These are phyloP conservation scores for Acmispon strigosus DNA, from an alignment of 306 rosid genomes.

Conservation along the genomic window DNA sequence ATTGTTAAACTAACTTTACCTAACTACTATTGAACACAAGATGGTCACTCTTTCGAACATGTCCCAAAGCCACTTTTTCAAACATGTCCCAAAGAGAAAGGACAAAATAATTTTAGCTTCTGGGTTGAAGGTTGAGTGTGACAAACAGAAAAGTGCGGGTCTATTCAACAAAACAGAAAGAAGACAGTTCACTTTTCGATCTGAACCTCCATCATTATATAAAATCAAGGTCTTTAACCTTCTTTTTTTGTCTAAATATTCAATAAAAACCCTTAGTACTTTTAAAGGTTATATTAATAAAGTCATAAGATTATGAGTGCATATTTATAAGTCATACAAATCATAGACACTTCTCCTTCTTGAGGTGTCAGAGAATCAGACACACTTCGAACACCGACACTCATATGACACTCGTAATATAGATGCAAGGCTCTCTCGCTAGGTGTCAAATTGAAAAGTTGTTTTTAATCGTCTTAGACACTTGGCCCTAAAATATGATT, in stretches of 20 bases:
- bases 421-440: too few species aligned
- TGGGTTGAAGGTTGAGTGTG: neutral
- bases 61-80: neutral
- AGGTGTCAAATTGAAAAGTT: too few species aligned
- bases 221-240: neutral
- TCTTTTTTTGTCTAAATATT: neutral
- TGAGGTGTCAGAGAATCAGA: too few species aligned
- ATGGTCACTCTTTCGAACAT: neutral
- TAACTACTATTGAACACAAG: neutral
- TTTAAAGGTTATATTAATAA: neutral
- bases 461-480: too few species aligned
- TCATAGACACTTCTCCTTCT: too few species aligned
- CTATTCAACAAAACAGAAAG: neutral
- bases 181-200: neutral
- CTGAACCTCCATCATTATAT: neutral
- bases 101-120: neutral
- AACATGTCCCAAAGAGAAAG: neutral
- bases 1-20: slow-evolving; percentile 5
- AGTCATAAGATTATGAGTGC: too few species aligned
- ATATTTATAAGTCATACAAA: too few species aligned
- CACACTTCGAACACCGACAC: too few species aligned
- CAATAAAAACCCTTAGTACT: neutral
- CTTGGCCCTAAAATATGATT: too few species aligned
- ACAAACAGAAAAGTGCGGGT: neutral
- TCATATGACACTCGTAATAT: too few species aligned